Base-by-base conservation (phyloP, 1,139 yeast species). In the Blastobotrys persicus region DNA sequence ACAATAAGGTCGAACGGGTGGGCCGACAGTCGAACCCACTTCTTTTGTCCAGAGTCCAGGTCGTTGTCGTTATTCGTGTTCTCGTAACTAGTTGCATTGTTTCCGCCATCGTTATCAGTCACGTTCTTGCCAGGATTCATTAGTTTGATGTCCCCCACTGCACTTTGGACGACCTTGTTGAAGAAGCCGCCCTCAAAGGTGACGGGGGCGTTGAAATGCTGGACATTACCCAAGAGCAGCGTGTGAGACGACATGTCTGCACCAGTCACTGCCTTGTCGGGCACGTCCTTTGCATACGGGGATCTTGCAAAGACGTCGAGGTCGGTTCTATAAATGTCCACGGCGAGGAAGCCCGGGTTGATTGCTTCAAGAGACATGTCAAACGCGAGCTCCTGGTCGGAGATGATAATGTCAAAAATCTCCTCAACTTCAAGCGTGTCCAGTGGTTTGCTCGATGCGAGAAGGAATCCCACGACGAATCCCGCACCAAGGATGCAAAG, bases 291-390 rank as follows among this genome's bases (percentile, higher is more conserved):
- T 19, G 73, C 69, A 60, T 79, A 81, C 4, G 83, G 78, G 48
- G 94, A 81, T 59, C 85, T 84, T 1, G 97, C 98, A 72, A 92
- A 92, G 2, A 92, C 75, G 64, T 91, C 97, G 43, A 92, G 66
- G 59, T 88, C 94, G 4, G 85, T 84, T 6, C 81, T 80, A 42
- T 74, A 74, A 2, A 91, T 74, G 4, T 75, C 74, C 3, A 91
- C 80, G 1, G 87, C 76, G 59, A 85, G 76, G 72, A 88, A 61
- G 0, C 97, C 96, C 0, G 97, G 97, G 64, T 92, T 92, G 57
- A 83, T 79, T 0, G 95, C 95, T 54, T 81, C 84, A 17, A 88
- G 80, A 2, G 80, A 78, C 55, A 91, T 71, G 64, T 85, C 88
- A 69, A 91, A 88, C 1, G 89, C 78, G 47, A 92, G 72, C 63